Evolutionary conservation across 305 asterid species (phyloP), one percentile per base, ranked within the genome.

Genomic region (Solanum hybrid): DNA sequence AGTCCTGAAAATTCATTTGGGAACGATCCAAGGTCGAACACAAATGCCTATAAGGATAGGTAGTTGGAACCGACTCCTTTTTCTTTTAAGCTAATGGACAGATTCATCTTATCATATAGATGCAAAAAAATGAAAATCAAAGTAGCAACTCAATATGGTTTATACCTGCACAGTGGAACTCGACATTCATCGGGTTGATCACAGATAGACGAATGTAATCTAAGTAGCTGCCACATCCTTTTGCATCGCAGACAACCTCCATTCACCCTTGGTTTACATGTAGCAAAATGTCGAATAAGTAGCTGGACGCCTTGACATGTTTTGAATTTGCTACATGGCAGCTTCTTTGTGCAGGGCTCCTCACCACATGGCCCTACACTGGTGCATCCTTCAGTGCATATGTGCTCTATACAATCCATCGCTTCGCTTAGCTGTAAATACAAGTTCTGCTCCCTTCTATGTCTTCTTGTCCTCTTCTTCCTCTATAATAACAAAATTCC

Each of bases 151-250:
- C 19, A n/a, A 81, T 72, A 35, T 37, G 36, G n/a, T 42, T 87
- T 94, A 37, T 85, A 97, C 99, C 99, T 94, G 98, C 99, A 96
- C 13, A 96, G 90, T 69, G 98, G 99, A 78, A 97, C 99, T 92
- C 92, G 90, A 94, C 99, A 97, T 87, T 90, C 95, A 84, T 95
- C 98, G 3, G 94, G 88, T 22, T 93, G 95, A 13, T 96, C 95
- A 88, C 99, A 96, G 6, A 97, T 94, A 29, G 96, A 96, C 2
- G 99, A 96, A 88, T 97, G 99, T 88, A 97, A 36, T 78, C 91
- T 90, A 85, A 96, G 93, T 31, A 96, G 96, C 90, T 97, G 98
- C 99, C 98, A 96, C 99, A 97, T 97, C 66, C 98, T 88, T 45
- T 92, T 94, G 91, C 99, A 97, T 60, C 95, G 93, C 56, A 90